Conservation (phyloP, 371 early-diverging fungal genomes). For the Mortierella sp. region DNA sequence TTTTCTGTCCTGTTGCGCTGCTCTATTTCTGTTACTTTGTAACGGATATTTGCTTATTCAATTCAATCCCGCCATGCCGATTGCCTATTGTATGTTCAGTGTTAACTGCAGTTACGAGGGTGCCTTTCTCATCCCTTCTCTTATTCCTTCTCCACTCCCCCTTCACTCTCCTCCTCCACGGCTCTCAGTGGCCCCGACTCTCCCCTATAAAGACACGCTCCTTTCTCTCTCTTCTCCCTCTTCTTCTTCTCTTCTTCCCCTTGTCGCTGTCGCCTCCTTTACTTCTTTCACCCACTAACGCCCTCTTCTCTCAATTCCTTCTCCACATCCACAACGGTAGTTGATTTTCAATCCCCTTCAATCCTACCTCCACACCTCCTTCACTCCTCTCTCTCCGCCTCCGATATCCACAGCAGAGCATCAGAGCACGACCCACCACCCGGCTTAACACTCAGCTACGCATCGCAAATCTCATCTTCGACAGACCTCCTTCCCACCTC, state of each 20-base stretch:
- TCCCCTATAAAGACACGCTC: constrained; percentile 16
- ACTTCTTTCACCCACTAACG: not conserved
- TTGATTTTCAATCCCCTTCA: constrained; percentile 2
- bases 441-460: not conserved
- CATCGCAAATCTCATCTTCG: constrained; percentile 36
- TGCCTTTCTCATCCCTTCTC: not conserved
- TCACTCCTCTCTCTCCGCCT: not conserved
- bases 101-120: not conserved
- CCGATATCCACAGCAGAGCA: constrained; percentile 36
- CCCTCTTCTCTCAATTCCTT: not conserved
- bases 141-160: not conserved
- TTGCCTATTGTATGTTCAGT: not conserved
- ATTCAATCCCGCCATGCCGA: not conserved
- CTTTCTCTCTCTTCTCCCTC: not conserved
- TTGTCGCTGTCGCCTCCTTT: constrained; percentile 27
- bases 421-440: not conserved
- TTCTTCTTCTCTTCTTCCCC: not conserved
- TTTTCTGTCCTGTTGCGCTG: not conserved
- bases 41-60: constrained; percentile 2
- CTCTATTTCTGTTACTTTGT: not conserved
- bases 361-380: not conserved
- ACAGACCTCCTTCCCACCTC: not conserved
- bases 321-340: constrained; percentile 1
- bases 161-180: constrained; percentile 20
- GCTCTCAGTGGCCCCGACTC: constrained; percentile 41